Conservation (phyloP, 1,284 basidiomycete genomes). For the Cerioporus squamosus region DNA sequence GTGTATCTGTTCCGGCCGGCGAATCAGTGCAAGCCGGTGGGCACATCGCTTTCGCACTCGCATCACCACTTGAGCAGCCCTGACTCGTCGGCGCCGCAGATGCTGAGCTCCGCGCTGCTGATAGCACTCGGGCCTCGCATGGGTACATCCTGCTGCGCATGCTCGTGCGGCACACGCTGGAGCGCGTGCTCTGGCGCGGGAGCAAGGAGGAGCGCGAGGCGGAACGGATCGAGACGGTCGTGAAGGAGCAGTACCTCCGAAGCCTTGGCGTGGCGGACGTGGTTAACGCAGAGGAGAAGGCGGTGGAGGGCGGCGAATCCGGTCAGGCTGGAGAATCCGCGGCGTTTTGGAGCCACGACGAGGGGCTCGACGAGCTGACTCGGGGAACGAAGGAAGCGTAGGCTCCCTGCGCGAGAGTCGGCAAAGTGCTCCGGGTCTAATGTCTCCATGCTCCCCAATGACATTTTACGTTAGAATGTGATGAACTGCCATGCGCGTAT, state of each 20-base stretch:
- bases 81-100: conserved; percentile 47
- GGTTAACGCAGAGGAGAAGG: conserved; percentile 27
- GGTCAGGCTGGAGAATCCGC: conserved; percentile 32
- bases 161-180: conserved; percentile 72
- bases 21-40: conserved; percentile 31
- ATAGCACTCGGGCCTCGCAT: conserved; percentile 83
- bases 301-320: conserved; percentile 23
- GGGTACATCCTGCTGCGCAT: conserved; percentile 73
- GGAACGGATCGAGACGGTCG: conserved; percentile 58
- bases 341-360: conserved; percentile 68
- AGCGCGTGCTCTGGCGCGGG: conserved; percentile 75
- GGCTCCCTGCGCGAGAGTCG: background rate
- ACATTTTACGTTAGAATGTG: conserved; percentile 17
- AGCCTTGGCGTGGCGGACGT: conserved; percentile 40
- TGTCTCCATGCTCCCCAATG: background rate
- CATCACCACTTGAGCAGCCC: conserved; percentile 21
- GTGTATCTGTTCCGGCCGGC: conserved; percentile 77
- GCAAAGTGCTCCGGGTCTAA: background rate
- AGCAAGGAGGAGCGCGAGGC: conserved; percentile 65
- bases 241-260: conserved; percentile 68
- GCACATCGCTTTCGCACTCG: conserved; percentile 33
- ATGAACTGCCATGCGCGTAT: background rate
- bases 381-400: conserved; percentile 64
- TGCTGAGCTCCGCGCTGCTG: conserved; percentile 71
- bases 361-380: conserved; percentile 67